Evolutionary conservation across 768 basidiomycete genomes (phyloP), one percentile per base, ranked within the genome.

Genomic region (Leccinum barrowsii): DNA sequence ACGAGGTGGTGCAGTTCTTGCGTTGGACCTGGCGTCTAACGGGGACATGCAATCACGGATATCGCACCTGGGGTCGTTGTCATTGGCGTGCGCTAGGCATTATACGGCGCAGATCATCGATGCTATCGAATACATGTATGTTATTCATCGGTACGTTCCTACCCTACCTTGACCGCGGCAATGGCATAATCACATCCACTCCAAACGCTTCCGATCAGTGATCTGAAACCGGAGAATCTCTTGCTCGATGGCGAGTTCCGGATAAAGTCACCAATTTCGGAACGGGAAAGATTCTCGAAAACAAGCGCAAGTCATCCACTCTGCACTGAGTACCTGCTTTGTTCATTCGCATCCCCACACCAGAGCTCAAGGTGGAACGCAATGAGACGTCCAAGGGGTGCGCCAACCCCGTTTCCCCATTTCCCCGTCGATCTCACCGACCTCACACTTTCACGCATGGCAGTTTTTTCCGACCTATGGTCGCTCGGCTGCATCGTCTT

Each of bases 221-320:
- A 92, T 68, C 78, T 92, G 32, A 91, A 92, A 70, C 90, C 90
- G 10, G 90, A 90, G 73, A 98, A 98, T 70, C 79, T 98, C 28
- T 79, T 99, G 7, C 79, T 99, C n/a, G 93, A 96, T 64, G 82
- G 82, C 46, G 81, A 86, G n/a, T 90, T 87, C 75, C 85, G 93
- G 55, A 85, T 97, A 70, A 96, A 94, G 73, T 99, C 19, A 91
- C 94, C 15, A 96, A 99, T 72, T 98, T 98, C 73, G 97, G 97
- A 7, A 95, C 92, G 4, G 93, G 93, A 19, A 89, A 90, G 74
- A 77, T 90, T 61, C 75, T 86, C 34, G 26, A 28, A 28, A 7
- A 28, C 7, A 28, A 28, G 26, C 26, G 7, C 26, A 28, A 28
- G 26, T 28, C 13, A 7, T 51, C 1, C 12, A 15, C 24, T 46